Percentiles rank a stretch among this genome's conserved stretches.
Conservation (phyloP, 1,139 yeast species). For the Lodderomyces pseudojiufengensis region DNA sequence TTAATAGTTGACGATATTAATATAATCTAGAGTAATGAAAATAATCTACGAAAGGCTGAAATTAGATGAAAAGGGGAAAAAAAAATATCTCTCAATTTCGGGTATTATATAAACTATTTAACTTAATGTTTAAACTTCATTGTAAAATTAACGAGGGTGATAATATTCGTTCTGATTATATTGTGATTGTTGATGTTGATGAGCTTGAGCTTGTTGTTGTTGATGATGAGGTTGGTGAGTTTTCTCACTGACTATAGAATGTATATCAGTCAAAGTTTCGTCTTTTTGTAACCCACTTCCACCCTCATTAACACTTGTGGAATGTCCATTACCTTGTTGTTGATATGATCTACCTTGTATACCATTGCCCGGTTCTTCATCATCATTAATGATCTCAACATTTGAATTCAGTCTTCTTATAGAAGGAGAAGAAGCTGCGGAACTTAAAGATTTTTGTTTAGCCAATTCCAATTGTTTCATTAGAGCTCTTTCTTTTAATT, state of each 20-base stretch:
- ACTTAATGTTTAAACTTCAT: too few relatives aligned
- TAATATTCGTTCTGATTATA: background rate
- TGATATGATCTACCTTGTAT: background rate
- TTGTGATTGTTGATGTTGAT: conserved; percentile 5
- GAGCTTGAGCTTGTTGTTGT: too few relatives aligned
- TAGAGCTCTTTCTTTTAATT: conserved; percentile 57
- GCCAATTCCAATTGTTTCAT: conserved; percentile 33
- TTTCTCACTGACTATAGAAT: conserved; percentile 31
- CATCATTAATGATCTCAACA: conserved; percentile 9
- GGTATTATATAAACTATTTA: too few relatives aligned
- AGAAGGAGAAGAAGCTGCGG: background rate
- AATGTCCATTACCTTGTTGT: too few relatives aligned
- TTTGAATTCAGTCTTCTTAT: conserved; percentile 4
- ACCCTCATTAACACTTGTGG: too few relatives aligned
- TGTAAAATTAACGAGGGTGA: background rate
- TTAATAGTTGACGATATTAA: too few relatives aligned
- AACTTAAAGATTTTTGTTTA: conserved; percentile 7
- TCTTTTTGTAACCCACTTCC: conserved; percentile 28
- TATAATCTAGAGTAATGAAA: too few relatives aligned
- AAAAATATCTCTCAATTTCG: too few relatives aligned
- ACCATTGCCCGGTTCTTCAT: conserved; percentile 4
- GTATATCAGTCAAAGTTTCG: conserved; percentile 53
- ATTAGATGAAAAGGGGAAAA: background rate
- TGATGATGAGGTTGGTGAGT: too few relatives aligned
- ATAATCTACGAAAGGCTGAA: too few relatives aligned